Base-by-base conservation (phyloP, 495 filamentous ascomycete species). In the Hyphodiscus hymeniophilus region DNA sequence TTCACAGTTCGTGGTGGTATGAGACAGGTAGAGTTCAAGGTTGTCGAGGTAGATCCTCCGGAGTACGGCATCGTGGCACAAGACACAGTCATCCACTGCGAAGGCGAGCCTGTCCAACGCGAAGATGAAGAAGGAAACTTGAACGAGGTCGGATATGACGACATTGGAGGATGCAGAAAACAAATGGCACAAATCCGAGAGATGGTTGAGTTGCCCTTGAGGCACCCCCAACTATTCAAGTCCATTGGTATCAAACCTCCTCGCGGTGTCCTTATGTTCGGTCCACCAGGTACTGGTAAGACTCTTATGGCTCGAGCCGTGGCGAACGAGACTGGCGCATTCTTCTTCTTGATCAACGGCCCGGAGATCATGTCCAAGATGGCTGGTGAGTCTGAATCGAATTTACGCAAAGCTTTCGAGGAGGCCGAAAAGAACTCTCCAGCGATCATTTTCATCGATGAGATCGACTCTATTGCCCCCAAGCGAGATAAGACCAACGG, bases 401-500 rank as follows among this genome's bases (percentile, higher is more conserved):
- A 98, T 66, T 69, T 98, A 38, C 82, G 91, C 56, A 96, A 96
- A 71, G 91, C 91, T 11, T 98, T 98, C 58, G 91, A 98, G 64
- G 92, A 98, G 73, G 91, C 91, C 28, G 91, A 98, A 75, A 98
- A 98, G 82, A 96, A 98, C 71, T 95, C 91, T 1, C 91, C 91
- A 7, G 90, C 91, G 31, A 96, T 98, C 64, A 98, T 98, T 70
- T 98, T 98, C 77, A 98, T 98, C 57, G 91, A 98, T 62, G 91
- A 98, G 63, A 96, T 98, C 64, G 91, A 98, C 59, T 95, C 91
- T 6, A 98, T 98, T 57, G 91, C 91, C 3, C 91, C 91, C 47
- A 98, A 98, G 83, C 89, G 91, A 81, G 91, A 98, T 50, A 98
- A 98, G 87, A 98, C 91, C 51, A 98, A 98, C 67, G 91, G 91